These are phyloP conservation scores for Suhomyces emberorum DNA, from an alignment of 805 yeast species.

Conservation along the genomic window DNA sequence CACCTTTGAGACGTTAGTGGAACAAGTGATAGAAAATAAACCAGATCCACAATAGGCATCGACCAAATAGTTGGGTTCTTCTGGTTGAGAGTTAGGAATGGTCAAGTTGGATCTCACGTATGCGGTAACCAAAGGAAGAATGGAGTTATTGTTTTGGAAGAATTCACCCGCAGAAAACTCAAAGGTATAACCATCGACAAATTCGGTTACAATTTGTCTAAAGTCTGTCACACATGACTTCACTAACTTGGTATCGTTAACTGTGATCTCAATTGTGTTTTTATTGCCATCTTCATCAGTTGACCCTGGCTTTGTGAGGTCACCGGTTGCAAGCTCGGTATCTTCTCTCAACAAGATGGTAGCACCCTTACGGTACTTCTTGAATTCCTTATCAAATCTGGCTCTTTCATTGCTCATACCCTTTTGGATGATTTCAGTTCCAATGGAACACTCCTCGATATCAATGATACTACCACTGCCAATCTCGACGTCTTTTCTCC, in stretches of 20 bases:
- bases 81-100: slow-evolving; percentile 31
- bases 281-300: slow-evolving; percentile 32
- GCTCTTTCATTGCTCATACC: slow-evolving; percentile 72
- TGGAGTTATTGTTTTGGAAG: slow-evolving; percentile 93
- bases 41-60: slow-evolving; percentile 98
- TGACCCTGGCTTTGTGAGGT: slow-evolving; percentile 38
- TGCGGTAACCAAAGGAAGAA: slow-evolving; percentile 75
- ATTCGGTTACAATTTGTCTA: slow-evolving; percentile 77
- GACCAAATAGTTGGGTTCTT: slow-evolving; percentile 58
- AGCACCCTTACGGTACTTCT: slow-evolving; percentile 68
- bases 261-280: slow-evolving; percentile 24
- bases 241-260: slow-evolving; percentile 32
- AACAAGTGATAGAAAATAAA: slow-evolving; percentile 82
- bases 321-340: slow-evolving; percentile 30
- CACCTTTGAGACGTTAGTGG: slow-evolving; percentile 74
- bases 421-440: slow-evolving; percentile 70
- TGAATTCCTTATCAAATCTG: slow-evolving; percentile 47
- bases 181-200: slow-evolving; percentile 70
- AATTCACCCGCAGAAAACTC: slow-evolving; percentile 93
- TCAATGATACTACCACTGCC: slow-evolving; percentile 71
- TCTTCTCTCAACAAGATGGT: slow-evolving; percentile 83
- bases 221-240: slow-evolving; percentile 78
- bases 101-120: slow-evolving; percentile 73
- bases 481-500: slow-evolving; percentile 54
- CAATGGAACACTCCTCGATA: slow-evolving; percentile 91